These are phyloP conservation scores for Radiomyces spectabilis DNA, from an alignment of 192 early-diverging fungal species.

Conservation along the genomic window DNA sequence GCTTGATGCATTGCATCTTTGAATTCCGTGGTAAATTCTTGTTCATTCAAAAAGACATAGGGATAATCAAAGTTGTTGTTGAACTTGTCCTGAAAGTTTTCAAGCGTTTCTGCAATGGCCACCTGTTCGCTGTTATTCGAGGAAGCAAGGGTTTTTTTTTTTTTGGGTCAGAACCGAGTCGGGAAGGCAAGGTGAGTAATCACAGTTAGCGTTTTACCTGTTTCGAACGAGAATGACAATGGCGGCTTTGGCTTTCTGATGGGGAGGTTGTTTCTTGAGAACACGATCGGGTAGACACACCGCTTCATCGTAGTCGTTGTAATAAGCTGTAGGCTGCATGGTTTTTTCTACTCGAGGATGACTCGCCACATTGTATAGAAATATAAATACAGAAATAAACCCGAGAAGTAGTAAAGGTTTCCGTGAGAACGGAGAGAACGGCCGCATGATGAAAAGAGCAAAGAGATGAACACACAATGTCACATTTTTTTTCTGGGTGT, in stretches of 20 bases:
- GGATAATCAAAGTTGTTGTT: slow-evolving; percentile 71
- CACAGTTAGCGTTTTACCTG: slow-evolving; percentile 16
- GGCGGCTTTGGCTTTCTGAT: slow-evolving; percentile 40
- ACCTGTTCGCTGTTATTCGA: slow-evolving; percentile 41
- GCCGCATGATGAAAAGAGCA: slow-evolving; percentile 12
- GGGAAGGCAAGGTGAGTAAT: neutral
- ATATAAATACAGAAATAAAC: slow-evolving; percentile 18
- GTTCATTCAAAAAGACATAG: slow-evolving; percentile 79
- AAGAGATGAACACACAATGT: no score
- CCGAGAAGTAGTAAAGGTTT: slow-evolving; percentile 18
- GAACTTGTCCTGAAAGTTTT: slow-evolving; percentile 61
- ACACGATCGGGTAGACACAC: slow-evolving; percentile 24
- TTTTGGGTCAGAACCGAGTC: no score
- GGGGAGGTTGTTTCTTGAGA: slow-evolving; percentile 20
- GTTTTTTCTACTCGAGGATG: slow-evolving; percentile 14
- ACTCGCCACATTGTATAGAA: slow-evolving; percentile 21
- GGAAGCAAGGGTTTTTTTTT: no score
- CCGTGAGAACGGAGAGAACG: slow-evolving; percentile 18
- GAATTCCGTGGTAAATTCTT: slow-evolving; percentile 63
- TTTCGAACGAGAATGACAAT: slow-evolving; percentile 63
- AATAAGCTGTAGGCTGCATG: slow-evolving; percentile 27
- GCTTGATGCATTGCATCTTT: slow-evolving; percentile 36
- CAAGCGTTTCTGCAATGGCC: slow-evolving; percentile 42
- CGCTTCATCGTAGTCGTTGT: slow-evolving; percentile 26
- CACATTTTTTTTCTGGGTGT: no score